Conservation (phyloP, 1,139 yeast species). For the Kluyveromyces sp. region DNA sequence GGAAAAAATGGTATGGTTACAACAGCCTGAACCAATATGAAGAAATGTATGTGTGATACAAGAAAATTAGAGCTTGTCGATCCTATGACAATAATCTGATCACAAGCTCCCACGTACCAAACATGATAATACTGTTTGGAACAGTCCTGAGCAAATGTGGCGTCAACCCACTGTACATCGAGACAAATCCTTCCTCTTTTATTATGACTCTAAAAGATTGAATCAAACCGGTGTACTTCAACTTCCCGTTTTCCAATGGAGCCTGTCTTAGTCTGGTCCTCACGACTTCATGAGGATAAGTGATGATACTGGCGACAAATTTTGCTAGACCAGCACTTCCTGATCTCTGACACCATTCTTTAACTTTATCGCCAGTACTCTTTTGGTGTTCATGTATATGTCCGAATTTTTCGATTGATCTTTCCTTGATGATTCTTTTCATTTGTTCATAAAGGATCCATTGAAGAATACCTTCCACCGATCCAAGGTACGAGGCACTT, state of each 20-base stretch:
- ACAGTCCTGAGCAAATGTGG: conserved; percentile 96
- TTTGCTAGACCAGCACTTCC: conserved; percentile 98
- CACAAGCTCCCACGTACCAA: conserved; percentile 97
- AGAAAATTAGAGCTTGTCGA: neutral
- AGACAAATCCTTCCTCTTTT: conserved; percentile 84
- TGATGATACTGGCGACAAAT: conserved; percentile 81
- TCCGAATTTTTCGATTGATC: conserved; percentile 41
- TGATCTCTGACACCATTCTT: conserved; percentile 93
- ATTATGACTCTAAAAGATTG: conserved; percentile 79
- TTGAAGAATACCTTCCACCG: conserved; percentile 86
- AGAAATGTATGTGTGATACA: neutral
- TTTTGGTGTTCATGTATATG: conserved; percentile 38
- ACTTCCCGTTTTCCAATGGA: conserved; percentile 71
- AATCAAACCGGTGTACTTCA: conserved; percentile 81
- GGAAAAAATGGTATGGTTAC: neutral
- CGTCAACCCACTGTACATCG: conserved; percentile 96
- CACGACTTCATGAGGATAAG: conserved; percentile 97
- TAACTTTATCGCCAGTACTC: conserved; percentile 56
- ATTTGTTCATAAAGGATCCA: conserved; percentile 97
- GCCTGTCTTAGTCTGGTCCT: conserved; percentile 95
- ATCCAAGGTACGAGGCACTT: conserved; percentile 91
- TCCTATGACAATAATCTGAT: conserved; percentile 53
- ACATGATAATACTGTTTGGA: conserved; percentile 96
- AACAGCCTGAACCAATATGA: neutral
- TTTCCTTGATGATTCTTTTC: conserved; percentile 60